Evolutionary conservation across 345 rosid species (phyloP).

Genomic region (Corymbia maculata): DNA sequence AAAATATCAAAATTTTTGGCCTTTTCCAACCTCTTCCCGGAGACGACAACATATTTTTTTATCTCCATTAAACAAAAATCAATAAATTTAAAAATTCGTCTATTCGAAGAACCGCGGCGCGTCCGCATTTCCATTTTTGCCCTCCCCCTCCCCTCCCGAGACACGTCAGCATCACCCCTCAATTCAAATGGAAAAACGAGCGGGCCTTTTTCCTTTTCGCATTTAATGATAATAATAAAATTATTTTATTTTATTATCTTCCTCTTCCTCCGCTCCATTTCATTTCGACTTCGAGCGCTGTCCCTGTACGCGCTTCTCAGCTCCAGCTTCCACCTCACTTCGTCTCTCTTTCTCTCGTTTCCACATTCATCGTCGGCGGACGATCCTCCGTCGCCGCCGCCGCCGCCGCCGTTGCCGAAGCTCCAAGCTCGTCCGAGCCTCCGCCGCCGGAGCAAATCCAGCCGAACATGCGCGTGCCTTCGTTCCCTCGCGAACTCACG

Average conservation of each 20-base stretch:
- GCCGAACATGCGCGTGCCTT: neutral
- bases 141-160: neutral
- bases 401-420: neutral
- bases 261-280: neutral
- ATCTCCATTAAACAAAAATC: neutral
- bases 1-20: neutral
- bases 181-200: constrained; percentile 13
- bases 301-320: neutral
- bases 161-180: neutral
- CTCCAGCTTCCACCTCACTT: neutral
- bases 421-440: neutral
- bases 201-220: neutral
- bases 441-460: neutral
- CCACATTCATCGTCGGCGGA: neutral
- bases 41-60: neutral
- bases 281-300: neutral
- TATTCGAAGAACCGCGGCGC: neutral
- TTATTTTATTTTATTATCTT: neutral
- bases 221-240: neutral
- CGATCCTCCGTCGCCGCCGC: neutral
- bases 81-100: neutral
- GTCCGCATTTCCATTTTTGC: neutral
- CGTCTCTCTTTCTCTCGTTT: neutral
- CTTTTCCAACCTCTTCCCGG: neutral
- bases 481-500: neutral